Evolutionary conservation across 2,329 filamentous ascomycete genomes (phyloP).

Genomic region (Aspergillus puulaauensis): DNA sequence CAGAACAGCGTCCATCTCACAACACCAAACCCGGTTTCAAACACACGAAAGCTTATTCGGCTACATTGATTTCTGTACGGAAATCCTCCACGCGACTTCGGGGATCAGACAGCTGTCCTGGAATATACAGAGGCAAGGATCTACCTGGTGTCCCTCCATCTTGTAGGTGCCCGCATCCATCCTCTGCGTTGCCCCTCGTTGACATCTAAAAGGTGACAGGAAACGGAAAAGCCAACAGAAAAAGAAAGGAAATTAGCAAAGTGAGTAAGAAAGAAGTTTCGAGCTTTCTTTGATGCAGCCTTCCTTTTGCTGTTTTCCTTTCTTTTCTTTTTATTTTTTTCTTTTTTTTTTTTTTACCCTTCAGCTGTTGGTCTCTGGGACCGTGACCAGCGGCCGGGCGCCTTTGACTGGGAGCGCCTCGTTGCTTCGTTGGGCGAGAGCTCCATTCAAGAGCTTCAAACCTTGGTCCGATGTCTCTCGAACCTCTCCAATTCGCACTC

Average conservation of each 20-base stretch:
- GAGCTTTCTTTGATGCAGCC: slow-evolving; percentile 11
- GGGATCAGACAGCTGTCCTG: not conserved
- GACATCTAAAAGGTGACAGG: not conserved
- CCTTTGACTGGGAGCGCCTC: slow-evolving; percentile 1
- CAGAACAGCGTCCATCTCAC: not conserved
- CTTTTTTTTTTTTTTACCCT: not conserved
- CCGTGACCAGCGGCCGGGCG: slow-evolving; percentile 3
- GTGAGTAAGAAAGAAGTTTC: slow-evolving; percentile 7
- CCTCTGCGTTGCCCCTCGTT: slow-evolving; percentile 1
- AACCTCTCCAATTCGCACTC: slow-evolving; percentile 26
- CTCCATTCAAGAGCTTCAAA: slow-evolving; percentile 16
- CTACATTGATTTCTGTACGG: slow-evolving; percentile 3
- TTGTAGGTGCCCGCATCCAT: slow-evolving; percentile 7
- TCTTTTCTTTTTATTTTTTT: not conserved
- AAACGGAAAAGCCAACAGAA: slow-evolving; percentile 2
- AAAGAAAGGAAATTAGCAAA: not conserved
- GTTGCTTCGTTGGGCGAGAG: slow-evolving; percentile 6
- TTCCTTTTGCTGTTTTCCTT: not conserved
- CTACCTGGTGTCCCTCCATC: slow-evolving; percentile 16
- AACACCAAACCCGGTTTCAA: not conserved
- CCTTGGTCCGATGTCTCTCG: slow-evolving; percentile 17
- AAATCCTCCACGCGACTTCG: slow-evolving; percentile 13
- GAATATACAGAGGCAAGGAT: not conserved
- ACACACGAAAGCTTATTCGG: not conserved
- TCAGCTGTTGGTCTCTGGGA: not conserved